Evolutionary conservation across 1,284 basidiomycete genomes (phyloP), one percentile per base, ranked within the genome.

Genomic region (Polyporus tsugae): DNA sequence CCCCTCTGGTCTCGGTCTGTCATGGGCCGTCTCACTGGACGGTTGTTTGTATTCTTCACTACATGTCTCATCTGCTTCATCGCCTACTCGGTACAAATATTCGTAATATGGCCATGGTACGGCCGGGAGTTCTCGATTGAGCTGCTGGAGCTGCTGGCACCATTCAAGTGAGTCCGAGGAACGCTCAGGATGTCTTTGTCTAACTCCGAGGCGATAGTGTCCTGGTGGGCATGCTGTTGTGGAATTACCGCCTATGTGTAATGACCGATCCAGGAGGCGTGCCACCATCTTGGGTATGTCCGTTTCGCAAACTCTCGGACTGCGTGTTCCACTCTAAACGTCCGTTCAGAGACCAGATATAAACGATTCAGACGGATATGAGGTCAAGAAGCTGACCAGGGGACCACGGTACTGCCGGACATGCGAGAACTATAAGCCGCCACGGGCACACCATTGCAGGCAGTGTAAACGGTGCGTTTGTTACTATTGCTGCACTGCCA

Each of bases 61-160:
- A 82, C 91, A 55, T 82, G 82, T 74, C 87, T 98, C 59, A 97
- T 98, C 73, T 89, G 85, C 58, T 98, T 97, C 81, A 95, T 98
- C 74, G 88, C 93, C 1, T 95, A 95, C 79, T 91, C 93, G 15
- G 89, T 92, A 2, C 96, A 98, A 79, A 87, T 96, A 76, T 96
- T 94, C 80, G 85, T 98, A 72, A 89, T 97, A 79, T 95, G 94
- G 92, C 95, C 95, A 49, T 96, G 94, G 93, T 96, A 96, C 75
- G 92, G 94, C 57, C 79, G 86, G 42, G 89, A 80, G 61, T 73
- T 93, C 69, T 92, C 93, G 7, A 79, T 92, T 29, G 90, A 94
- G 69, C 87, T 97, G 36, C 74, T 95, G 44, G 82, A 81, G 41
- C 84, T 97, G 6, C 86, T 98, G 11, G 74, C 89, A 0, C 95